Evolutionary conservation across 2,329 filamentous ascomycete genomes (phyloP), one percentile per base, ranked within the genome.

Genomic region (Cytospora schulzeri): DNA sequence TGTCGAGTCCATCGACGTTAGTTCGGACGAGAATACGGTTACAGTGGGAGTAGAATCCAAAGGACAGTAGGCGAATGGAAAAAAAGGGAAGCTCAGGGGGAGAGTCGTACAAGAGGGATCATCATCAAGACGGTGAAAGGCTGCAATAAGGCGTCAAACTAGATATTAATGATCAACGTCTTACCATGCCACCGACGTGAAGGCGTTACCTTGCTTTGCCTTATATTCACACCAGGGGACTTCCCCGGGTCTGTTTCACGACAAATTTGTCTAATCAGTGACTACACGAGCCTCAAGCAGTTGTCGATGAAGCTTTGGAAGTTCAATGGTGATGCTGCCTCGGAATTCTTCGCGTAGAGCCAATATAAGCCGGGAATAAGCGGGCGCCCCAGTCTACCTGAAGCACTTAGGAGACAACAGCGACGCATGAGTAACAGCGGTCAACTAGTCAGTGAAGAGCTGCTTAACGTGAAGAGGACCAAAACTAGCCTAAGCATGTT

Each of bases 21-120:
- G 45, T 24, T 12, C 45, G 45, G 45, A 48, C 4, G n/a, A 22
- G 3, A 48, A n/a, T 48, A 48, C 7, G 45, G n/a, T 48, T 9
- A 11, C n/a, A 4, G 45, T 48, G 2, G n/a, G 7, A 22, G 45
- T 12, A 24, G 22, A 24, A 3, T 7, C 45, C n/a, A 48, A 48
- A 9, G 45, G 45, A 11, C 72, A 82, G 70, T 80, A 82, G 31
- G 11, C 12, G 11, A 11, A 33, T 33, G 31, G 6, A 33, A 8
- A 8, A 8, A 33, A 11, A 35, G 33, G 33, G 12, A 33, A 33
- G 31, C 31, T 12, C 31, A 7, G 12, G 11, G 31, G 31, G 11
- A 33, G n/a, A n/a, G n/a, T n/a, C n/a, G n/a, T n/a, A n/a, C n/a
- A n/a, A 7, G 2, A 8, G 9, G 33, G 14, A 12, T 35, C 6